Conservation (phyloP, 768 basidiomycete species). For the Mycena belliarum region DNA sequence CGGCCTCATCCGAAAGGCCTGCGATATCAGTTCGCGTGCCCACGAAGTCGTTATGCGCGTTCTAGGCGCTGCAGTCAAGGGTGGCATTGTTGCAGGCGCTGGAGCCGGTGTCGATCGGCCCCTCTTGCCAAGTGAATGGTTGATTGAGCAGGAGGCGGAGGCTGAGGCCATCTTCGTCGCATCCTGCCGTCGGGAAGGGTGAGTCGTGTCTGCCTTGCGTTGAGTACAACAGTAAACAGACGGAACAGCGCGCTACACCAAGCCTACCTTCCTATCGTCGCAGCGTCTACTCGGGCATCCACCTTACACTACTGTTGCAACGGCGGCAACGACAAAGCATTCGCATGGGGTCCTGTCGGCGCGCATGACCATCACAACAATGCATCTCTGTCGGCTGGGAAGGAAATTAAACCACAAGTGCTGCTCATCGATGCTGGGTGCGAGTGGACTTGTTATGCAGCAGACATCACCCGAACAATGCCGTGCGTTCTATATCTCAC, state of each 20-base stretch:
- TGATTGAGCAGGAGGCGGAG: constrained; percentile 90
- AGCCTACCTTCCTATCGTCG: constrained; percentile 92
- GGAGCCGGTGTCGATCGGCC: constrained; percentile 50
- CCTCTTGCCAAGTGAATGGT: constrained; percentile 76
- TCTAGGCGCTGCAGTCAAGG: constrained; percentile 71
- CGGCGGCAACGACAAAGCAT: constrained; percentile 79
- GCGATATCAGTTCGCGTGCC: constrained; percentile 83
- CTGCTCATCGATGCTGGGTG: constrained; percentile 94
- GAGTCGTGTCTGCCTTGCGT: constrained; percentile 25
- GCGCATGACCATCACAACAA: constrained; percentile 57
- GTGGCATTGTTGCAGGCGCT: constrained; percentile 46
- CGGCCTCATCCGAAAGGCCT: constrained; percentile 72
- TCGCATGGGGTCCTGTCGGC: constrained; percentile 79
- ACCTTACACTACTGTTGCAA: constrained; percentile 83
- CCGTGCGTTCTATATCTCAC: constrained; percentile 23
- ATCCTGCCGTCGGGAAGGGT: constrained; percentile 88
- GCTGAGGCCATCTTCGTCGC: constrained; percentile 94
- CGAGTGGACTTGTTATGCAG: constrained; percentile 65
- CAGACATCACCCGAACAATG: constrained; percentile 75
- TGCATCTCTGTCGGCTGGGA: constrained; percentile 44
- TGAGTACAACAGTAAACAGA: constrained; percentile 2
- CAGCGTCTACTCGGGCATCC: constrained; percentile 81
- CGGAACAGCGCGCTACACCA: constrained; percentile 71
- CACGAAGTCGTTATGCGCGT: constrained; percentile 94
- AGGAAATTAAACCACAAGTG: constrained; percentile 62